Base-by-base conservation (phyloP, 495 filamentous ascomycete genomes). In the Aspergillus cristatus region DNA sequence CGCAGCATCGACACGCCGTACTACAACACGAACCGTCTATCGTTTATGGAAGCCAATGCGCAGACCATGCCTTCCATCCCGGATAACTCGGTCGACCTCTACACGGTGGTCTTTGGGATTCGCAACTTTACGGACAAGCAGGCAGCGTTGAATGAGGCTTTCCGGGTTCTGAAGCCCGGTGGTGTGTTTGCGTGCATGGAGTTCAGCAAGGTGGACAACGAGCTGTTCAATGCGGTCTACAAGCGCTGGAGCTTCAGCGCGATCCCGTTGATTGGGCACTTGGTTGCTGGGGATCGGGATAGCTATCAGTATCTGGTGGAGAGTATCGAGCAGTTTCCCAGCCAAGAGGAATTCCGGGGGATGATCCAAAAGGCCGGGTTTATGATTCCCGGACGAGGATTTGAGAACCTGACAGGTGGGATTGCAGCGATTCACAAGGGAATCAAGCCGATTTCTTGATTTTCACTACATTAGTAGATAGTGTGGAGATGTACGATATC, bases 261-360 rank as follows among this genome's bases (percentile, higher is more conserved):
- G 12, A 98, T 98, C 45, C 91, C 91, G 2, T 50, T 98, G 32
- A 94, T 98, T 56, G 91, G 91, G 13, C 89, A 98, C 65, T 47
- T 98, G 45, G 89, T 98, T 20, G 93, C 91, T 3, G 90, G 84
- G 2, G 91, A 98, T 56, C 71, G 91, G 35, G 88, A 87, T 48
- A 94, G 86, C 53, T 98, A 98, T 60, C 93, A 97, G 74, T 98
- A 98, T 66, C 63, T 98, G 25, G 93, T 97, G 17, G 91, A 98
- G 75, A 94, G 86, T 62, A 97, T 98, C 65, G 88, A 95, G 67
- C 66, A 73, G 28, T 98, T 97, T 55, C 93, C 93, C 3, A 75
- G 67, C 34, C 91, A 98, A 69, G 65, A 74, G 34, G 77, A 86
- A 51, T 97, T 89, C 58, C 67, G 77, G 46, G 75, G 74, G 31